A percentile compares a stretch with the other conserved stretches of the same genome.
phyloP scores from a whole-genome alignment of 805 yeast species.

The Pichia scutulata region DNA sequence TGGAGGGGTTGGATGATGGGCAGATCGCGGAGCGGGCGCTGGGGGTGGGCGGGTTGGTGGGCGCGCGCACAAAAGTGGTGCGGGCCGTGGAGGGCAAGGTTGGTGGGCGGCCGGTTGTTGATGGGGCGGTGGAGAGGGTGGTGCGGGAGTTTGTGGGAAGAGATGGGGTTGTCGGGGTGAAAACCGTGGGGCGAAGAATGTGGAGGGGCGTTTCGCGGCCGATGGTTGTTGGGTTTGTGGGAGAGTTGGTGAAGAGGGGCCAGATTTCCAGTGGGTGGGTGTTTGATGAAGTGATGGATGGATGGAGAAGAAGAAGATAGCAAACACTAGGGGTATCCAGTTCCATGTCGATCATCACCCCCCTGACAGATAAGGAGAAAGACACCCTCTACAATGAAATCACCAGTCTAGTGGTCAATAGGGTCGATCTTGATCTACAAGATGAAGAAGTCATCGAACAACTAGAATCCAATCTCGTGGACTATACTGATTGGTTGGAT shows the following conservation, averaged over 20 bases:
- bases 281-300: not conserved
- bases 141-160: not conserved
- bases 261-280: not conserved
- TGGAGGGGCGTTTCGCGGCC: not conserved
- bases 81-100: not conserved
- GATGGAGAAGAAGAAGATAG: not conserved
- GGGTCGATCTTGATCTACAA: slow-evolving; percentile 21
- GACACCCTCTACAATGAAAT: slow-evolving; percentile 23
- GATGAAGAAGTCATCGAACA: slow-evolving; percentile 1
- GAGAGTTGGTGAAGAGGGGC: not conserved
- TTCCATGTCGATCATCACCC: not conserved
- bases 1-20: not conserved
- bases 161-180: not conserved
- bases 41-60: not conserved
- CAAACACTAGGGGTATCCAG: too few species aligned
- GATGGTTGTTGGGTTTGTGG: not conserved
- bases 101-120: not conserved
- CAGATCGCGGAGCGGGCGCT: not conserved
- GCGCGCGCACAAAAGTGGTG: not conserved
- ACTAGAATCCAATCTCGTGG: not conserved
- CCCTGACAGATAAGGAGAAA: slow-evolving; percentile 8
- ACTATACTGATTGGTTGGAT: not conserved
- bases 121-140: not conserved
- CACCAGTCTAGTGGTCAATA: not conserved
- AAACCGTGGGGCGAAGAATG: not conserved